phyloP scores from a whole-genome alignment of 192 early-diverging fungal species.

The Spizellomyces sp. region DNA sequence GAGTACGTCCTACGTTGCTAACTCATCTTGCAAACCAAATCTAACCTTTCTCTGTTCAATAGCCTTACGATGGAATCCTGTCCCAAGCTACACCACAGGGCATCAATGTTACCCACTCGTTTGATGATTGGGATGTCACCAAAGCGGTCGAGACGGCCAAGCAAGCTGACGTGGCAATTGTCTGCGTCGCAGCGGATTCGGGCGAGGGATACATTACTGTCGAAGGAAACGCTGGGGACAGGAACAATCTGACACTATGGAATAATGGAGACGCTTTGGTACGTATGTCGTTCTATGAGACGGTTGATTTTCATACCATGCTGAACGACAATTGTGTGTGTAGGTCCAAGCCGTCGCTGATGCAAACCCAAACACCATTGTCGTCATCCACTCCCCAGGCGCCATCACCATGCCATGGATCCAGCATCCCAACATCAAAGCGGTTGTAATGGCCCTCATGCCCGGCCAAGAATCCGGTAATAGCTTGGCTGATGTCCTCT shows the following conservation, averaged over 20 bases:
- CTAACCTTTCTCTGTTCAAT: conserved; percentile 1
- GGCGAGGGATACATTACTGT: conserved; percentile 54
- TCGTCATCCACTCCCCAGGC: conserved; percentile 62
- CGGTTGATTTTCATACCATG: neutral
- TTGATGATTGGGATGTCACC: conserved; percentile 25
- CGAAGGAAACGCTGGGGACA: conserved; percentile 62
- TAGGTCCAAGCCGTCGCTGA: conserved; percentile 46
- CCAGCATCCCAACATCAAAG: conserved; percentile 62
- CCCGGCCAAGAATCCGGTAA: conserved; percentile 73
- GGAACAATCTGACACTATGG: conserved; percentile 59
- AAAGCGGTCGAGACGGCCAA: conserved; percentile 19
- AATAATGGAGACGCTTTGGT: conserved; percentile 54
- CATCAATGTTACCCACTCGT: conserved; percentile 6
- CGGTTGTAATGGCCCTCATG: conserved; percentile 56
- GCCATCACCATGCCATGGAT: conserved; percentile 62
- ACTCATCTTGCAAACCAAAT: conserved; percentile 3
- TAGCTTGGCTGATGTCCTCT: conserved; percentile 67
- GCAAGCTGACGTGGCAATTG: conserved; percentile 49
- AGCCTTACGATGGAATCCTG: conserved; percentile 38
- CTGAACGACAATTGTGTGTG: neutral
- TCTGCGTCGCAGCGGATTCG: conserved; percentile 42
- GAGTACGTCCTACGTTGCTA: conserved; percentile 26
- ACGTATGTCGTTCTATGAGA: conserved; percentile 25
- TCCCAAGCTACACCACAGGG: neutral
- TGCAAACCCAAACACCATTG: conserved; percentile 54